Evolutionary conservation across 331 rosid species (phyloP), one percentile per base, ranked within the genome.

Genomic region (Cydonia oblonga): DNA sequence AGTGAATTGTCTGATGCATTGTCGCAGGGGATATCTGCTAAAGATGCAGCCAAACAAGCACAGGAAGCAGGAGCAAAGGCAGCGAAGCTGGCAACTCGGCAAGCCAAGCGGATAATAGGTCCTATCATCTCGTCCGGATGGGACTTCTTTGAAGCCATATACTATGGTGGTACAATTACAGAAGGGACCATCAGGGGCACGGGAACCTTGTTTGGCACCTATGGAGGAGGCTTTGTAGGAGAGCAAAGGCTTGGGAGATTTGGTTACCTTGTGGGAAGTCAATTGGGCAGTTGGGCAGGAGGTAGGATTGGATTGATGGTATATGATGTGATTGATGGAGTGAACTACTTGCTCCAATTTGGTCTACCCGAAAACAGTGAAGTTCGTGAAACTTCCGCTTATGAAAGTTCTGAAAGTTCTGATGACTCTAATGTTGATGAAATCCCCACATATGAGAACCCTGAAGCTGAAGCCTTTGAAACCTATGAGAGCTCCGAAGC

Each of bases 191-290:
- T 86, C 10, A 84, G 96, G 85, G 99, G 96, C 77, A 79, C 78
- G 22, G 96, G 93, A 52, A 89, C 97, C 38, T 64, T 91, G 56
- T 29, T 88, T 56, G 99, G 96, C 62, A 64, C 96, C 24, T 95
- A 89, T 68, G 72, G 67, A 12, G 89, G 92, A 66, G 97, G 99
- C 40, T 89, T 85, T 35, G 0, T 76, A 1, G 96, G 96, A 33
- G 97, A 95, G 68, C 82, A 88, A 79, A 88, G 80, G 80, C 82
- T 89, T 49, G 96, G 97, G 68, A 86, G 88, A 81, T 59, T 91
- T 70, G 99, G 97, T 69, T 89, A 91, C 82, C 96, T 89, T 70
- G 81, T 89, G 58, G 99, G 97, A 83, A 95, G 99, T 82, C 89
- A 85, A 7, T 19, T 87, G 73, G 99, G 99, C 5, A 91, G 97